Percentiles rank a stretch among this genome's conserved stretches.
These are phyloP conservation scores for Blastocladiella britannica DNA, from an alignment of 192 early-diverging fungal genomes.

Conservation along the genomic window DNA sequence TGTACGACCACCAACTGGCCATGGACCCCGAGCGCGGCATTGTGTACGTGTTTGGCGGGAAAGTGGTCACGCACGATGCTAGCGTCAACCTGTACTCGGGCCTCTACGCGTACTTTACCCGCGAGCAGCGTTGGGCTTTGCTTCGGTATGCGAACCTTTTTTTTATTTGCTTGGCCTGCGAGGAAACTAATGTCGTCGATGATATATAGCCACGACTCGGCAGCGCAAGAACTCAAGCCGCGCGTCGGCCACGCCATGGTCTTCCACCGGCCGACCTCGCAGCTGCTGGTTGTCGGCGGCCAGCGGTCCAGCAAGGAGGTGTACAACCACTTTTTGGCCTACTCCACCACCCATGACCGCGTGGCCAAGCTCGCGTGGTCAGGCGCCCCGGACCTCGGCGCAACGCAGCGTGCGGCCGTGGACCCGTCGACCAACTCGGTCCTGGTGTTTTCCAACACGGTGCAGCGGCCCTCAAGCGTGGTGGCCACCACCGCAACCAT, in stretches of 20 bases:
- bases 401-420: too few species aligned
- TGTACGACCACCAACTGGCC: slow-evolving; percentile 89
- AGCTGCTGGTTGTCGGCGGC: slow-evolving; percentile 75
- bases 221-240: slow-evolving; percentile 39
- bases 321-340: slow-evolving; percentile 54
- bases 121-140: slow-evolving; percentile 42
- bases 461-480: too few species aligned
- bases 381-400: neutral
- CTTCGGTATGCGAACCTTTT: slow-evolving; percentile 11
- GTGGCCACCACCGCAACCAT: too few species aligned
- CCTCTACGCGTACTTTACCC: slow-evolving; percentile 60
- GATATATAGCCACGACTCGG: slow-evolving; percentile 5
- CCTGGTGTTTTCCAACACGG: too few species aligned
- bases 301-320: slow-evolving; percentile 63
- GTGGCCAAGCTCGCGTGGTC: slow-evolving; percentile 43
- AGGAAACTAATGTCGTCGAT: slow-evolving; percentile 15
- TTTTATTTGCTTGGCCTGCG: neutral
- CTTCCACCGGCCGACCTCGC: slow-evolving; percentile 43
- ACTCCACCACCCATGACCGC: slow-evolving; percentile 55
- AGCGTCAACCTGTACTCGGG: slow-evolving; percentile 62
- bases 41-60: slow-evolving; percentile 84
- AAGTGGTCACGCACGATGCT: slow-evolving; percentile 39
- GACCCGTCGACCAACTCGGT: too few species aligned
- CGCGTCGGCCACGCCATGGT: slow-evolving; percentile 83
- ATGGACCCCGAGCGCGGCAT: slow-evolving; percentile 44